Base-by-base conservation (phyloP, 257 asterid species). In the Solanum ossicruentum region DNA sequence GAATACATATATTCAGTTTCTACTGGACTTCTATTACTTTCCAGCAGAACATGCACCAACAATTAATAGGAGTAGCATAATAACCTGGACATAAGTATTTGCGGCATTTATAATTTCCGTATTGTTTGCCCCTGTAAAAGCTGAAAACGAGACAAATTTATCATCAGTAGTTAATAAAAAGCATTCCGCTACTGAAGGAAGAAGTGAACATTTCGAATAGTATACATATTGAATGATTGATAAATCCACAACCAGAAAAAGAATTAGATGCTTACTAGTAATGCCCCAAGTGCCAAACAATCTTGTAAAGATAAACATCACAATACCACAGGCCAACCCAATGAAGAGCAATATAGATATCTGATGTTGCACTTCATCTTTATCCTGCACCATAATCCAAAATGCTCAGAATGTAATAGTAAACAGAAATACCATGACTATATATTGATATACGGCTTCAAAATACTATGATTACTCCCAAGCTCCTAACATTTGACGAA, bases 71-170 rank as follows among this genome's bases (percentile, higher is more conserved):
- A 8, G 47, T 43, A 81, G 58, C 73, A 51, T 36, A 84, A 82
- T 20, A 84, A 94, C 99, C 98, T 96, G 99, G 85, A 95, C 97
- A 77, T 95, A 96, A 71, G 93, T 94, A 84, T 96, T 92, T 54
- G 98, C 98, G 52, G 99, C 97, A 88, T 91, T 87, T 81, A 91
- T 80, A 32, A 96, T 93, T 57, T 93, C 98, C 12, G 90, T 86
- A 78, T 93, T 91, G 11, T 88, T 92, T 83, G 98, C 98, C 89
- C 99, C 98, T 1, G 98, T 85, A 86, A 96, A 96, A 87, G 92
- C 99, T 96, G 97, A 69, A 89, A 81, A 84, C 61, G 67, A 47
- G 82, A 45, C 82, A 36, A 80, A 20, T 80, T 73, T 71, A 84
- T 36, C 58, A 85, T 88, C 77, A 85, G 88, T 82, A 81, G 41